Conservation (phyloP, 1,139 yeast species). For the Yamadazyma atmosphaerica region DNA sequence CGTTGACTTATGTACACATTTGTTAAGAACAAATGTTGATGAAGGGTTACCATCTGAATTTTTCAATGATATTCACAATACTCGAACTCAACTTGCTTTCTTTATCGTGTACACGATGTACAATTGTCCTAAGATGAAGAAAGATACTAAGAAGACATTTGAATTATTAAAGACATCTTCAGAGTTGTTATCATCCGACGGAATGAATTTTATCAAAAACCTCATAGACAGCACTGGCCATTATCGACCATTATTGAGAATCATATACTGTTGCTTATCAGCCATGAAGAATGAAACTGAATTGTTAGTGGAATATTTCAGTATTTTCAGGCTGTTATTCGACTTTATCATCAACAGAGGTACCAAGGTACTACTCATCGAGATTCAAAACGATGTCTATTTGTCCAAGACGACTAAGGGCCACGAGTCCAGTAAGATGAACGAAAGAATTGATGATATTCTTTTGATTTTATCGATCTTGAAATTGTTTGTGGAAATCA, state of each 20-base stretch:
- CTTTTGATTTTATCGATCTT: constrained; percentile 62
- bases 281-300: constrained; percentile 42
- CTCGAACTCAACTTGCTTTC: constrained; percentile 70
- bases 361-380: constrained; percentile 51
- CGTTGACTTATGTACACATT: constrained; percentile 45
- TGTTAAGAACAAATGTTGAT: constrained; percentile 52
- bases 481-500: constrained; percentile 54
- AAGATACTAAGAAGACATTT: constrained; percentile 31
- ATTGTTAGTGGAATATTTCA: constrained; percentile 48
- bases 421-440: constrained; percentile 30
- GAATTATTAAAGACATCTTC: constrained; percentile 42
- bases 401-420: constrained; percentile 34
- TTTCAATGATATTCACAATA: constrained; percentile 54
- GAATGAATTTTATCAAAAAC: constrained; percentile 45
- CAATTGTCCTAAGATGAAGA: constrained; percentile 29
- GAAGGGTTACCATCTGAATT: constrained; percentile 53
- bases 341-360: constrained; percentile 62
- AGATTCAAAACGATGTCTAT: constrained; percentile 57
- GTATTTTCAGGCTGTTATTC: constrained; percentile 56
- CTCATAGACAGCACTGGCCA: constrained; percentile 39
- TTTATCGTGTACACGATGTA: constrained; percentile 55
- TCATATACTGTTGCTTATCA: constrained; percentile 50
- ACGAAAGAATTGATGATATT: constrained; percentile 61
- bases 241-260: constrained; percentile 63
- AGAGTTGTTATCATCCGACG: constrained; percentile 45